Conservation (phyloP, 805 yeast genomes). For the Suhomyces sp. region DNA sequence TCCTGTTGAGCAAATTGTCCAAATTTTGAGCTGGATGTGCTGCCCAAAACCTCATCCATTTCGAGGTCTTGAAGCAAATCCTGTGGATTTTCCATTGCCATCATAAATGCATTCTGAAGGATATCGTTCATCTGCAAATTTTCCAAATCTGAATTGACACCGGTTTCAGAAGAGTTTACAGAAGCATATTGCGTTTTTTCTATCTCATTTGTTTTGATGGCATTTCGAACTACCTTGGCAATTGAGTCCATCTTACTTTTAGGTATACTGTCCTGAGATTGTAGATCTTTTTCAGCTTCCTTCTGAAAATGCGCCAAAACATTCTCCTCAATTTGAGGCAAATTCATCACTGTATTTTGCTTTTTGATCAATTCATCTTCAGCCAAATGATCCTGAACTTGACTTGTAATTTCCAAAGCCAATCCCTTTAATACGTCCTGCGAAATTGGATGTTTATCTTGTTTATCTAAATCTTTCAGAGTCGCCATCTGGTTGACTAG, state of each 20-base stretch:
- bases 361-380: slow-evolving; percentile 14
- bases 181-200: not conserved
- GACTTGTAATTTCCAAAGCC: slow-evolving; percentile 29
- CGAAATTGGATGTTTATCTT: slow-evolving; percentile 11
- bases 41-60: slow-evolving; percentile 18
- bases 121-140: slow-evolving; percentile 60
- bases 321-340: slow-evolving; percentile 37
- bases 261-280: not conserved
- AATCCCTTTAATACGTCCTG: slow-evolving; percentile 26
- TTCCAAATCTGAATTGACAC: slow-evolving; percentile 46
- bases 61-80: slow-evolving; percentile 40
- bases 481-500: slow-evolving; percentile 22
- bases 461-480: slow-evolving; percentile 5
- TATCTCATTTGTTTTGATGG: not conserved
- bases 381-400: slow-evolving; percentile 26
- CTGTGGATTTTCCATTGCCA: slow-evolving; percentile 69
- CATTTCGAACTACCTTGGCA: slow-evolving; percentile 4
- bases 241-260: not conserved
- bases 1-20: not conserved
- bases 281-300: slow-evolving; percentile 27
- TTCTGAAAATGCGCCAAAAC: slow-evolving; percentile 36
- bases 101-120: slow-evolving; percentile 70
- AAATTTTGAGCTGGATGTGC: not conserved
- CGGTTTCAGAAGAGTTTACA: not conserved
- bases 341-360: slow-evolving; percentile 10